Percentiles rank a stretch among this genome's conserved stretches.
These are phyloP conservation scores for Globisporangium paddicum DNA, from an alignment of 352 stramenopile genomes.

Conservation along the genomic window DNA sequence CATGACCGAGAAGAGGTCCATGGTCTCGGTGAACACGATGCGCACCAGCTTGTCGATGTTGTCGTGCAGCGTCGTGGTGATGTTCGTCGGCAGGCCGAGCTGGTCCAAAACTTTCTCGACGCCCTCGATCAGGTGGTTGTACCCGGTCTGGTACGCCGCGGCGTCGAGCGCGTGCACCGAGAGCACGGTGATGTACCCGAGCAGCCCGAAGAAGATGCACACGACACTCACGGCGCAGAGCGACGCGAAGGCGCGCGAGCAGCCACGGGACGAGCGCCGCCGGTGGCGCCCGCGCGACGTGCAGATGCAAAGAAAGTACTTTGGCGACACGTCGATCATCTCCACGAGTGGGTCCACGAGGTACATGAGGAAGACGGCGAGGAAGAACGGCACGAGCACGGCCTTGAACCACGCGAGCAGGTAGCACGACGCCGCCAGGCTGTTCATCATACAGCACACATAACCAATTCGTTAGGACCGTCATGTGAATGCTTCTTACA, in stretches of 20 bases:
- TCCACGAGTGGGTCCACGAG: slow-evolving; percentile 84
- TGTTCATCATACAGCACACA: slow-evolving; percentile 9
- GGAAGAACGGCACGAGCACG: slow-evolving; percentile 84
- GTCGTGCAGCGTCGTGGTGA: slow-evolving; percentile 86
- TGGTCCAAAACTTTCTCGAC: slow-evolving; percentile 65
- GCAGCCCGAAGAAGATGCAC: slow-evolving; percentile 81
- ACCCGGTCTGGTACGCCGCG: slow-evolving; percentile 79
- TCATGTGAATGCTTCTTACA: not conserved
- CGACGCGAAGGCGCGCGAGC: slow-evolving; percentile 79
- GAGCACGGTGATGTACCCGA: slow-evolving; percentile 86
- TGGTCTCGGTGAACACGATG: slow-evolving; percentile 82
- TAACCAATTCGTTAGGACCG: not conserved
- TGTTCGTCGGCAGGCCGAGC: slow-evolving; percentile 81
- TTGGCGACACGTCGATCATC: slow-evolving; percentile 84
- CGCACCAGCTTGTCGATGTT: slow-evolving; percentile 87
- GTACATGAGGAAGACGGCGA: slow-evolving; percentile 88
- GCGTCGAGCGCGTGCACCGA: slow-evolving; percentile 81
- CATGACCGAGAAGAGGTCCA: slow-evolving; percentile 88
- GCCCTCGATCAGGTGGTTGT: slow-evolving; percentile 62
- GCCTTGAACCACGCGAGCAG: slow-evolving; percentile 83
- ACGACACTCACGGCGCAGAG: slow-evolving; percentile 80
- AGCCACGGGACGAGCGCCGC: slow-evolving; percentile 71
- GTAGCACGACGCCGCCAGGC: slow-evolving; percentile 72
- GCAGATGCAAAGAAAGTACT: slow-evolving; percentile 85
- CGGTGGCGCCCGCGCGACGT: slow-evolving; percentile 70